phyloP scores from a whole-genome alignment of 2,329 filamentous ascomycete genomes.

The Aspergillus floridensis region DNA sequence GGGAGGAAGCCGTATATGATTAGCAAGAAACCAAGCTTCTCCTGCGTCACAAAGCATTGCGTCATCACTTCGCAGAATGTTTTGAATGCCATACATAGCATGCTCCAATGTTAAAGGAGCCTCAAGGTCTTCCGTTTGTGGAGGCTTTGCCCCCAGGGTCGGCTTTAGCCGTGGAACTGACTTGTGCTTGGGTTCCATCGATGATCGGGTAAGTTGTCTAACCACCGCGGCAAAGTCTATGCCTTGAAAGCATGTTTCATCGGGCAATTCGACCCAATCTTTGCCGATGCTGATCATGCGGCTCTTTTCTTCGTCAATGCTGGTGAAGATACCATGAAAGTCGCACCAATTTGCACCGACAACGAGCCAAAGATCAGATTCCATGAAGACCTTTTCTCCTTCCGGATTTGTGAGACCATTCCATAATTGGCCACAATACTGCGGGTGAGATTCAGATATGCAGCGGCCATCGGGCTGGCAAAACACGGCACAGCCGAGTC shows the following conservation, averaged over 20 bases:
- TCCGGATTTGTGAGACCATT: background rate
- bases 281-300: constrained; percentile 6
- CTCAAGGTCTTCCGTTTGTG: background rate
- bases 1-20: constrained; percentile 2
- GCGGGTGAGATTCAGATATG: constrained; percentile 6
- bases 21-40: constrained; percentile 12
- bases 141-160: background rate
- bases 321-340: background rate
- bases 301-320: background rate
- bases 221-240: background rate
- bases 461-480: constrained; percentile 10
- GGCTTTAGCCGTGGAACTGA: background rate
- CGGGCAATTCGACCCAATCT: background rate
- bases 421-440: constrained; percentile 10
- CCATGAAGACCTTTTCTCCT: background rate
- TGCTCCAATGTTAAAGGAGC: constrained; percentile 1
- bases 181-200: background rate
- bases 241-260: background rate
- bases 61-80: background rate
- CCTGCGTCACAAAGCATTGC: constrained; percentile 9
- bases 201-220: background rate
- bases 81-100: constrained; percentile 3
- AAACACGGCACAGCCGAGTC: constrained; percentile 9
- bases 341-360: constrained; percentile 9
- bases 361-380: constrained; percentile 7